Conservation (phyloP, 805 yeast species). For the Pichia gijzeniarum region DNA sequence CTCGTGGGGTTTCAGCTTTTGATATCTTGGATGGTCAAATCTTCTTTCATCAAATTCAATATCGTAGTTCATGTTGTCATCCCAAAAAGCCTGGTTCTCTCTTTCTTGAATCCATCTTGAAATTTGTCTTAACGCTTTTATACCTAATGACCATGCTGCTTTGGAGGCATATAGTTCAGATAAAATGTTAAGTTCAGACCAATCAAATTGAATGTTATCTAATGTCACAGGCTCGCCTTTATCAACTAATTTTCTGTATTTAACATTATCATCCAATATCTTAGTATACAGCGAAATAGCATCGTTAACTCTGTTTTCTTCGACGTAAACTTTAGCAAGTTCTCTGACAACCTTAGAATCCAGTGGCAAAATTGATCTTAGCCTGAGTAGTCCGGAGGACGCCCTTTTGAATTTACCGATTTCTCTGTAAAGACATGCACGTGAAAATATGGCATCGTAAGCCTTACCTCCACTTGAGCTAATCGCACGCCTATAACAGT, state of each 20-base stretch:
- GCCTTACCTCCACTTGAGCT: constrained; percentile 38
- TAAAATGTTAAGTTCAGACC: constrained; percentile 84
- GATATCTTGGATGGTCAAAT: constrained; percentile 38
- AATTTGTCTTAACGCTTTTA: constrained; percentile 58
- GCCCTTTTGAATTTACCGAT: constrained; percentile 66
- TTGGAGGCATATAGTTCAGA: constrained; percentile 73
- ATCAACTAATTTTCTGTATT: constrained; percentile 28
- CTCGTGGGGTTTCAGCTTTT: constrained; percentile 35
- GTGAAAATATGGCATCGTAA: constrained; percentile 50
- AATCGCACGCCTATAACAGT: constrained; percentile 67
- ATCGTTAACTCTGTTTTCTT: constrained; percentile 57
- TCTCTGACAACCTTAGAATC: constrained; percentile 58
- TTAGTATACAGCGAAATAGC: constrained; percentile 67
- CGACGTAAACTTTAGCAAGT: constrained; percentile 45
- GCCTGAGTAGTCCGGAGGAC: constrained; percentile 59
- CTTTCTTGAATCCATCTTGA: constrained; percentile 82
- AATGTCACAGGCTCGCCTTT: constrained; percentile 21
- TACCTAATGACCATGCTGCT: constrained; percentile 56
- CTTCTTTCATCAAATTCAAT: constrained; percentile 79
- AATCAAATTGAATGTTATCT: constrained; percentile 54
- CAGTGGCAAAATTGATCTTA: constrained; percentile 50
- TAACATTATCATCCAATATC: constrained; percentile 54
- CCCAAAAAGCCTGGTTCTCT: constrained; percentile 60
- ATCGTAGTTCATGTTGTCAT: constrained; percentile 51
- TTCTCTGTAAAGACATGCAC: constrained; percentile 63